Percentiles rank a stretch among this genome's conserved stretches.
phyloP scores from a whole-genome alignment of 257 asterid species.

The Datura wrightii region DNA sequence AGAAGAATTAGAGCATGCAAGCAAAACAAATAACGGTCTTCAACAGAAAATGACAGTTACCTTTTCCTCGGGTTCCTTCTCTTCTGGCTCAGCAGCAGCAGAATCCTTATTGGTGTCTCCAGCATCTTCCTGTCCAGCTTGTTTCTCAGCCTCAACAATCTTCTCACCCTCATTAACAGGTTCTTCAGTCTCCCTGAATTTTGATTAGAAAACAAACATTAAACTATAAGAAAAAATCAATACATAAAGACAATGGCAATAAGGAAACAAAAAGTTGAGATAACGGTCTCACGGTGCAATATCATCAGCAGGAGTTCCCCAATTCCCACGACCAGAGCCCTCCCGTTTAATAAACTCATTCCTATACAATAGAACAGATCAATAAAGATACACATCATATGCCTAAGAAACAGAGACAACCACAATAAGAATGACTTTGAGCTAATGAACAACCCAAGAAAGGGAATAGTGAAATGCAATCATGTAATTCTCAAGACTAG shows the following conservation, averaged over 20 bases:
- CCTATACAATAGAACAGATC: constrained; percentile 35
- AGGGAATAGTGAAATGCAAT: too few species aligned
- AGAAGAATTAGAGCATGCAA: not conserved
- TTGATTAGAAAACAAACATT: not conserved
- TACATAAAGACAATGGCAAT: not conserved
- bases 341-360: constrained; percentile 62
- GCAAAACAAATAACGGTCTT: not conserved
- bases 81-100: constrained; percentile 51
- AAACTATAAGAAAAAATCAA: not conserved
- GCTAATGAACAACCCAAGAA: not conserved
- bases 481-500: not conserved
- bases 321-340: constrained; percentile 76
- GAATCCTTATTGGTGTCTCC: constrained; percentile 55
- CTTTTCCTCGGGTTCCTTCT: constrained; percentile 71
- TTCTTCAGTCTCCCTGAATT: constrained; percentile 56
- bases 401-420: not conserved
- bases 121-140: constrained; percentile 52
- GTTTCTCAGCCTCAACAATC: constrained; percentile 60
- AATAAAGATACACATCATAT: not conserved
- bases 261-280: not conserved
- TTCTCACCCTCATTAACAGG: constrained; percentile 52
- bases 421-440: not conserved
- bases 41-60: constrained; percentile 36
- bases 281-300: constrained; percentile 50
- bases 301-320: constrained; percentile 71